These are phyloP conservation scores for Botryotinia calthae DNA, from an alignment of 2,329 filamentous ascomycete genomes.

Conservation along the genomic window DNA sequence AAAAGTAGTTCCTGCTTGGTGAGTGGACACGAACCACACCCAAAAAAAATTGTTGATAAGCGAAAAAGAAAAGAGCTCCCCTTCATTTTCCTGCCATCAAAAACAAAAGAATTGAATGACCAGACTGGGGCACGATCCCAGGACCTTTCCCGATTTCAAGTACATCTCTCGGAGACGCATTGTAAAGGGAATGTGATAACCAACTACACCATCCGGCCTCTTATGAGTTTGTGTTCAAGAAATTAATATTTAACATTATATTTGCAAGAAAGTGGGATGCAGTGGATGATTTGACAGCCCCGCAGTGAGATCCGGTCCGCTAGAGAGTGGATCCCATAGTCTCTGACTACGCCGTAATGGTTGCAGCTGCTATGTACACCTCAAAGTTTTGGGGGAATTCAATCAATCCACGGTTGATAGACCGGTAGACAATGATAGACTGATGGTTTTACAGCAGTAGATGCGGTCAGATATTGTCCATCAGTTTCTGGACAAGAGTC, in stretches of 20 bases:
- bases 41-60: not conserved
- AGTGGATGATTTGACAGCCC: not conserved
- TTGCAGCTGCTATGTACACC: not conserved
- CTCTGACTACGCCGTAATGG: not conserved
- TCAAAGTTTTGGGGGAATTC: not conserved
- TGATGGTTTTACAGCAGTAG: not conserved
- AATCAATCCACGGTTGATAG: not conserved
- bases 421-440: not conserved
- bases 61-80: not conserved
- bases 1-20: too few relatives aligned
- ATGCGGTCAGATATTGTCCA: not conserved
- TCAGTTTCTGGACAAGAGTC: not conserved
- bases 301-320: not conserved
- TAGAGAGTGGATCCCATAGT: not conserved
- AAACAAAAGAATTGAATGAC: not conserved
- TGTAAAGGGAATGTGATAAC: constrained; percentile 15
- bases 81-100: not conserved
- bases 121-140: constrained; percentile 13
- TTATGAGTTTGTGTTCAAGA: rapidly evolving
- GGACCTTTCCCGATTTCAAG: not conserved
- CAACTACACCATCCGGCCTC: constrained; percentile 17
- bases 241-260: rapidly evolving
- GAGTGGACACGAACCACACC: not conserved
- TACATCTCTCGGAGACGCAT: rapidly evolving
- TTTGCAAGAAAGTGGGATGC: rapidly evolving